Percentiles rank a stretch among this genome's conserved stretches.
phyloP scores from a whole-genome alignment of 495 filamentous ascomycete genomes.

The Aspergillus ellipticus region DNA sequence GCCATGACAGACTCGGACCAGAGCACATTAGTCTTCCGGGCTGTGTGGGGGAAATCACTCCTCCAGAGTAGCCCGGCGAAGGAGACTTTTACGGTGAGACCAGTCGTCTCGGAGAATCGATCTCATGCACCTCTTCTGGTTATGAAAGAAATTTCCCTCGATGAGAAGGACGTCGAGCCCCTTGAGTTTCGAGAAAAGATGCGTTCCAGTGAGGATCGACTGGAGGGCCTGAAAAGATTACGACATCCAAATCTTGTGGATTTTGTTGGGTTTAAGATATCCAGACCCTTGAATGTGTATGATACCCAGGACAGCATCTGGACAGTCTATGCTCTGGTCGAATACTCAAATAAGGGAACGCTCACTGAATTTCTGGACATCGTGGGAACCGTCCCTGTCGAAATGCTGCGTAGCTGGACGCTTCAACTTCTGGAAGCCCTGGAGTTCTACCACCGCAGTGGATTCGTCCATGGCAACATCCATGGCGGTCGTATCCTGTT shows the following conservation, averaged over 20 bases:
- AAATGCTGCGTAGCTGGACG: conserved; percentile 77
- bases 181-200: conserved; percentile 50
- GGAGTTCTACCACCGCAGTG: conserved; percentile 78
- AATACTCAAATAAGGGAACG: conserved; percentile 76
- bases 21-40: conserved; percentile 56
- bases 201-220: conserved; percentile 64
- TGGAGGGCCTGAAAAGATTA: conserved; percentile 70
- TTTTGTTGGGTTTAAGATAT: conserved; percentile 77
- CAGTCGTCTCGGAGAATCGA: conserved; percentile 50
- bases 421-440: conserved; percentile 87
- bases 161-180: conserved; percentile 36
- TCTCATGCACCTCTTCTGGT: conserved; percentile 56
- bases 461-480: conserved; percentile 74
- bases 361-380: conserved; percentile 77
- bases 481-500: conserved; percentile 75
- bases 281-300: conserved; percentile 30
- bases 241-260: conserved; percentile 74
- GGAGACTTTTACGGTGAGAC: conserved; percentile 64
- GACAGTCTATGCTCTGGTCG: conserved; percentile 77
- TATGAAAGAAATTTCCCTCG: conserved; percentile 55
- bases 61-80: conserved; percentile 53
- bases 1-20: conserved; percentile 55
- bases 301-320: conserved; percentile 46
- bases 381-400: conserved; percentile 65
- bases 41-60: conserved; percentile 60